Conservation (phyloP, 805 yeast genomes). For the Ogataea haglerorum region DNA sequence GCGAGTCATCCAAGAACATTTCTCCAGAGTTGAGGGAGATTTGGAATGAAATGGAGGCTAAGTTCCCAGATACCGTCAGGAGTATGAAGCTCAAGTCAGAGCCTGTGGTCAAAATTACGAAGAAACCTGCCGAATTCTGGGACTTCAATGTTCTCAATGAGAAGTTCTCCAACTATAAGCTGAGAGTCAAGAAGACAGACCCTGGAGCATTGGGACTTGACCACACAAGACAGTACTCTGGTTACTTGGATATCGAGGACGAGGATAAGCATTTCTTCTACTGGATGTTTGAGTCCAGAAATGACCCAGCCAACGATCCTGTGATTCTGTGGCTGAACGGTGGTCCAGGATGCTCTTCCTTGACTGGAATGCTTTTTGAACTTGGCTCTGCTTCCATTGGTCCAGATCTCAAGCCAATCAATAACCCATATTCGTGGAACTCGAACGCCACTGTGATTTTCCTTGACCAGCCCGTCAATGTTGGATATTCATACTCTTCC, state of each 20-base stretch:
- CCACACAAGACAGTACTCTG: constrained; percentile 66
- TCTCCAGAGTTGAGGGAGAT: constrained; percentile 46
- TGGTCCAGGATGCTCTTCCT: constrained; percentile 94
- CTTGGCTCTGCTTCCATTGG: constrained; percentile 83
- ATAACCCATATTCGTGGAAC: constrained; percentile 89
- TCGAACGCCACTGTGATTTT: constrained; percentile 84
- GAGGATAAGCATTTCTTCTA: constrained; percentile 84
- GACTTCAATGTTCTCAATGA: constrained; percentile 32
- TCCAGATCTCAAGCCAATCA: constrained; percentile 59
- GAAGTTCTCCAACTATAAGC: constrained; percentile 42
- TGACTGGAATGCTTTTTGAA: constrained; percentile 88
- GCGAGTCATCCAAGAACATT: constrained; percentile 47
- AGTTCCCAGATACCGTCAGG: constrained; percentile 54
- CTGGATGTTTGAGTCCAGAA: constrained; percentile 91
- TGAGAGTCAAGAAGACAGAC: constrained; percentile 46
- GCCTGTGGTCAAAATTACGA: constrained; percentile 42
- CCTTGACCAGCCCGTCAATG: constrained; percentile 92
- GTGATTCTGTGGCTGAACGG: constrained; percentile 87
- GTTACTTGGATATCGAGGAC: constrained; percentile 65
- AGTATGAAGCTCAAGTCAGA: constrained; percentile 47
- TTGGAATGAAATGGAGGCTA: constrained; percentile 63
- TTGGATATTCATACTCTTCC: constrained; percentile 83
- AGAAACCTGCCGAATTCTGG: constrained; percentile 35
- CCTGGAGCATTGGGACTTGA: constrained; percentile 56
- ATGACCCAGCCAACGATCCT: constrained; percentile 83